Evolutionary conservation across 345 rosid species (phyloP), one percentile per base, ranked within the genome.

Genomic region (Cardamine occulta): DNA sequence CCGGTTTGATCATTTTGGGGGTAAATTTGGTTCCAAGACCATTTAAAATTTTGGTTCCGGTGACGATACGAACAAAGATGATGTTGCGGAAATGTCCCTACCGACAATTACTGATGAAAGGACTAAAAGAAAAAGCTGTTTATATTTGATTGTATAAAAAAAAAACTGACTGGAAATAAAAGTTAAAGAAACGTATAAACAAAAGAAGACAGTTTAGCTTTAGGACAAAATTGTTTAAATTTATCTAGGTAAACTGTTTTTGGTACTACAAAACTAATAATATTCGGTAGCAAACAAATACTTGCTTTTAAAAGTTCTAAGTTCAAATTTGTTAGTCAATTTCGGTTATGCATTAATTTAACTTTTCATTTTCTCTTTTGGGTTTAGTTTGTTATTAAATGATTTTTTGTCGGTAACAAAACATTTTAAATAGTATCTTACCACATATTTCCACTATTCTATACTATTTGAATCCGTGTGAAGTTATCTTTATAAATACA

Each of bases 11-110:
- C 1, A 31, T 70, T 19, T 47, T 42, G 54, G 31, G 19, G 35
- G 3, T 4, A 29, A 47, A 17, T 29, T 17, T 12, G 56, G n/a
- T 53, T 51, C 57, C 6, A 44, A 58, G 12, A 44, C 17, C 9
- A 26, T 40, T 63, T 18, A 28, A 31, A 21, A 53, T 7, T 23
- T 52, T 63, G 8, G 53, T 37, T 49, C 5, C 15, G 18, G 29
- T 26, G 52, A 62, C 76, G 63, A 62, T 62, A n/a, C 69, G 15
- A 72, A 72, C 76, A 47, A 71, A 48, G 67, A 35, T 71, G 49
- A 0, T 48, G 59, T 48, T 60, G 12, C 8, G 49, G n/a, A 8
- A 63, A 32, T 40, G 68, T 75, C 68, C 74, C 63, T 19, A 75
- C 63, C 67, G 74, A 75, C 74, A 60, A 21, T 39, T 58, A 40